These are phyloP conservation scores for Sarocladium kiliense DNA, from an alignment of 2,329 filamentous ascomycete genomes.

Conservation along the genomic window DNA sequence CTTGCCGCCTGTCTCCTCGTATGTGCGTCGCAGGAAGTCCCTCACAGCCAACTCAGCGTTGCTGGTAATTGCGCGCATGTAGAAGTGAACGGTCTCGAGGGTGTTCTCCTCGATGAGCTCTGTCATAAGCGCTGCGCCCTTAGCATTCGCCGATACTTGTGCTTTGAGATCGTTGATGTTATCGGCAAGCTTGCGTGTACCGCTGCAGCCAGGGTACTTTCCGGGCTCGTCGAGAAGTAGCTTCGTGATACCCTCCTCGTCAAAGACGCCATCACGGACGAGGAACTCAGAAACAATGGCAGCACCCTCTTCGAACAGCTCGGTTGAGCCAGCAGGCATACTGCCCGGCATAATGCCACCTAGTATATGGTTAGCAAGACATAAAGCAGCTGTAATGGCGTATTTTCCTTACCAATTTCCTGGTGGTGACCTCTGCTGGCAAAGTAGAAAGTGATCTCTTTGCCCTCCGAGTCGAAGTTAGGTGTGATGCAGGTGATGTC, in stretches of 20 bases:
- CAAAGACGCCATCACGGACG: conserved; percentile 70
- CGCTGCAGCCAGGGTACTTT: conserved; percentile 68
- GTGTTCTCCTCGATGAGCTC: conserved; percentile 69
- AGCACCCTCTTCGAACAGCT: conserved; percentile 60
- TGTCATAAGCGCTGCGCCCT: conserved; percentile 71
- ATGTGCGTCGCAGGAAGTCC: conserved; percentile 8
- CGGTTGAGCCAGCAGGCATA: conserved; percentile 72
- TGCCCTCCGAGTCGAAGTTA: conserved; percentile 28
- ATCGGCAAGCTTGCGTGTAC: conserved; percentile 73
- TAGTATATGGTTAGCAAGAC: not conserved
- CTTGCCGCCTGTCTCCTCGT: conserved; percentile 7
- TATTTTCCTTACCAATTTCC: conserved; percentile 43
- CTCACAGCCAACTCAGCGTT: conserved; percentile 28
- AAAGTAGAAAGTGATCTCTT: conserved; percentile 22
- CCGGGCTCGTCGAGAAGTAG: conserved; percentile 67
- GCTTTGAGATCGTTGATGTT: conserved; percentile 85
- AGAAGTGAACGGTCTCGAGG: conserved; percentile 63
- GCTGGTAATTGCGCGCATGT: conserved; percentile 35
- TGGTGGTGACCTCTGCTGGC: conserved; percentile 28
- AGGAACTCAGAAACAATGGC: conserved; percentile 64
- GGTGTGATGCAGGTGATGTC: conserved; percentile 33
- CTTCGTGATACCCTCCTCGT: conserved; percentile 70
- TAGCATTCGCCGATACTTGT: conserved; percentile 81
- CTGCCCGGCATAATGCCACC: conserved; percentile 70
- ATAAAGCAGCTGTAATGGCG: not conserved